These are phyloP conservation scores for Diplosphaera chodatii DNA, from an alignment of 139 green algal species.

Conservation along the genomic window DNA sequence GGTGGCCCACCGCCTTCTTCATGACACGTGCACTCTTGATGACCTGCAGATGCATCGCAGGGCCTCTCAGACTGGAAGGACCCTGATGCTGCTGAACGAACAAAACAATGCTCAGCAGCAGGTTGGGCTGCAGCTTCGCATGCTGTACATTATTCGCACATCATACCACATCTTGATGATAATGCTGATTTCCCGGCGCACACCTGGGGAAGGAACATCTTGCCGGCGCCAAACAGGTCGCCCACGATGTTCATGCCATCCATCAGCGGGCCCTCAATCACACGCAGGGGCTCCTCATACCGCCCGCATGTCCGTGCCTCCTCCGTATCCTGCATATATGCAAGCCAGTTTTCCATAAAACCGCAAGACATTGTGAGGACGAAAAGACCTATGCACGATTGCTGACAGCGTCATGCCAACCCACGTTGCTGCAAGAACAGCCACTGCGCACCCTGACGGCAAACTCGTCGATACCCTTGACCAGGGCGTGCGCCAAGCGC, in stretches of 20 bases:
- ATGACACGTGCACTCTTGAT: constrained; percentile 99
- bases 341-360: no score
- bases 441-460: constrained; percentile 40
- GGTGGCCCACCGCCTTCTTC: constrained; percentile 95
- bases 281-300: constrained; percentile 78
- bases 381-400: background rate
- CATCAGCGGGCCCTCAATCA: constrained; percentile 99
- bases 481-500: constrained; percentile 84
- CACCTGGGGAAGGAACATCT: constrained; percentile 97
- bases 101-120: no score
- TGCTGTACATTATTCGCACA: no score
- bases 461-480: constrained; percentile 98
- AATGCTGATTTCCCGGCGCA: no score
- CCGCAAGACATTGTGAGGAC: background rate
- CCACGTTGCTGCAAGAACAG: no score
- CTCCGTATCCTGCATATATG: constrained; percentile 78
- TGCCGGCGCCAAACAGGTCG: constrained; percentile 96
- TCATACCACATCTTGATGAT: no score
- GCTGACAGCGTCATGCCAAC: no score
- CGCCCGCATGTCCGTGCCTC: constrained; percentile 68
- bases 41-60: constrained; percentile 79
- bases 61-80: no score
- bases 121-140: background rate
- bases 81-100: no score
- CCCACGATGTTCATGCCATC: constrained; percentile 99